phyloP scores from a whole-genome alignment of 192 early-diverging fungal genomes.

The Lunasporangiospora selenospora region DNA sequence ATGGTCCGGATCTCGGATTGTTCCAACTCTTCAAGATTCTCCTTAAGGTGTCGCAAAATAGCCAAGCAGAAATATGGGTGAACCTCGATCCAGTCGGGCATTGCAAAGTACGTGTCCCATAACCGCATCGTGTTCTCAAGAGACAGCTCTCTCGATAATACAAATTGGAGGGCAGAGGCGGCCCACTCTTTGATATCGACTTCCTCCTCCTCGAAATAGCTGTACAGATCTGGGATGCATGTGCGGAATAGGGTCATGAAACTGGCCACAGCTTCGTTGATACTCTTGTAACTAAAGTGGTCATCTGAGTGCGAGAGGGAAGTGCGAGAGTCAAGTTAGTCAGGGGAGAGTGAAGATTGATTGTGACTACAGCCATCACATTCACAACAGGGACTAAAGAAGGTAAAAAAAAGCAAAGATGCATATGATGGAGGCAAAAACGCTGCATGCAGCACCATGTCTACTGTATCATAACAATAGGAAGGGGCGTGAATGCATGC shows the following conservation, averaged over 20 bases:
- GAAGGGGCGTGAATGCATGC: too few species aligned
- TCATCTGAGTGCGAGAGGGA: constrained; percentile 59
- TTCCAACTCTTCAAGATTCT: constrained; percentile 88
- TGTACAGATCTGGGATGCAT: constrained; percentile 88
- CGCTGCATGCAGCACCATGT: not conserved
- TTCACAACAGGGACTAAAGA: too few species aligned
- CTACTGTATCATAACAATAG: not conserved
- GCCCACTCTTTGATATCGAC: constrained; percentile 88
- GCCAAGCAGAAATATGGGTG: constrained; percentile 89
- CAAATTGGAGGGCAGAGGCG: constrained; percentile 80
- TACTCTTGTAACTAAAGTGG: constrained; percentile 62
- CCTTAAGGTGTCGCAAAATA: constrained; percentile 76
- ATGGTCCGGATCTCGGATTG: constrained; percentile 90
- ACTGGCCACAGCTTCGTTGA: constrained; percentile 81
- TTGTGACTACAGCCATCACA: too few species aligned
- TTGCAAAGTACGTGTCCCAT: constrained; percentile 92
- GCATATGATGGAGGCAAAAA: not conserved
- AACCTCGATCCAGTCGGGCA: constrained; percentile 73
- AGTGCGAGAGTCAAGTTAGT: not conserved
- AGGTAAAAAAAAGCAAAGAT: constrained; percentile 6
- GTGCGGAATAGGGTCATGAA: constrained; percentile 88
- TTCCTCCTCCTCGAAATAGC: constrained; percentile 95
- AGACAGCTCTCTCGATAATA: constrained; percentile 87
- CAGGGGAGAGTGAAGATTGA: not conserved
- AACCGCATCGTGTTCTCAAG: constrained; percentile 78